Evolutionary conservation across 2,329 filamentous ascomycete genomes (phyloP), one percentile per base, ranked within the genome.

Genomic region (Albifimbria verrucaria): DNA sequence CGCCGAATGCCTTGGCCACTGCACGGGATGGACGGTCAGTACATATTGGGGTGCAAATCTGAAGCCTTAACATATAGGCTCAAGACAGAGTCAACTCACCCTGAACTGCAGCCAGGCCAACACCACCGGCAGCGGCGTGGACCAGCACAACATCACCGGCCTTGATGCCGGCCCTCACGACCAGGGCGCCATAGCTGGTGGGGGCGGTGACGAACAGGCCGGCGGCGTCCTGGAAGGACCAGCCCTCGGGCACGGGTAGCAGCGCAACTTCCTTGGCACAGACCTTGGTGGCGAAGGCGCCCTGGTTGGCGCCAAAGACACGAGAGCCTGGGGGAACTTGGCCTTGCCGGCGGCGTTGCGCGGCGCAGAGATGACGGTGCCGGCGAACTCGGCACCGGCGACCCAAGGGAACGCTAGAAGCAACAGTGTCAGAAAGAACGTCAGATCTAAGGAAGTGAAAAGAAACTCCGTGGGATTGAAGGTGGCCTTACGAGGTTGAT

Each of bases 151-250:
- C 88, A 64, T 97, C 93, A 1, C 92, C 92, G 39, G 81, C 73
- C 72, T 91, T 87, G 42, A 97, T 78, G 3, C 83, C 80, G 1
- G 91, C 93, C 48, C 93, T 80, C 18, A 85, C 81, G 4, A 96
- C 90, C 21, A 97, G 76, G 1, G 86, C 92, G 3, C 86, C 90
- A 67, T 96, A 97, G 61, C 86, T 89, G 1, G 94, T 97, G 0
- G 93, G 92, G 49, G 89, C 92, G 0, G 94, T 97, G 28, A 97
- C 88, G 68, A 96, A 96, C 44, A 97, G 72, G 0, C 93, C 93
- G 0, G 92, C 91, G 0, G 92, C 91, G 63, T 96, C 90, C 51
- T 84, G 80, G 72, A 89, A 93, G 48, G 82, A 86, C 93, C 92
- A 97, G 4, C 88, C 89, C 11, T 80, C 69, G 0, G 93, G 93